phyloP scores from a whole-genome alignment of 176 grass and related monocot species.

The Saccharum spontaneum region DNA sequence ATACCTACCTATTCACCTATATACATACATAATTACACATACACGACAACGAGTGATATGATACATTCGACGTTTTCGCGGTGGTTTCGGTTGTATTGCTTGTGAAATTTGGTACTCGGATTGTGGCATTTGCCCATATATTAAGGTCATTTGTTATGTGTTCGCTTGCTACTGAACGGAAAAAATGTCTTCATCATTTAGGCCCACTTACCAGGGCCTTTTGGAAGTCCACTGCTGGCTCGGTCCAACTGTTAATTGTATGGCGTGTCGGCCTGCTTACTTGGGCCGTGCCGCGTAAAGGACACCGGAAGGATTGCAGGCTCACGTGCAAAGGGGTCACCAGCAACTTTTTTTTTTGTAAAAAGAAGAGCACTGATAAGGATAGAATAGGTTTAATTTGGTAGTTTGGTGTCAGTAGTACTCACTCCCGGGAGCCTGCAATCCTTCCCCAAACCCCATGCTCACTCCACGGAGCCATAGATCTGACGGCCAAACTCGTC shows the following conservation, averaged over 20 bases:
- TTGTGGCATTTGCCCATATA: not conserved
- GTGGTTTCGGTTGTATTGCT: conserved; percentile 20
- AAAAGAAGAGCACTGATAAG: too few relatives aligned
- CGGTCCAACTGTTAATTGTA: not conserved
- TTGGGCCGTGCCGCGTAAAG: not conserved
- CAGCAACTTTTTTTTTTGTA: too few relatives aligned
- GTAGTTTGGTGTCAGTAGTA: too few relatives aligned
- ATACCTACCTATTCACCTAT: not conserved
- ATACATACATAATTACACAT: not conserved
- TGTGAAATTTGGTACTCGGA: conserved; percentile 7
- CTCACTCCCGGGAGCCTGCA: too few relatives aligned
- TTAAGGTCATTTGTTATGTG: not conserved
- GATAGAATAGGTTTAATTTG: too few relatives aligned
- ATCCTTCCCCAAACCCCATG: too few relatives aligned
- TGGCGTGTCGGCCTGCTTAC: not conserved
- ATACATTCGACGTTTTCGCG: not conserved
- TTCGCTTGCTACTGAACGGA: not conserved
- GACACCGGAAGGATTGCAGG: not conserved
- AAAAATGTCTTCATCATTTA: not conserved
- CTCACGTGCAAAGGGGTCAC: not conserved
- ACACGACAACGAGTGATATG: not conserved
- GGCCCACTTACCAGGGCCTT: not conserved
- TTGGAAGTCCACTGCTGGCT: not conserved
- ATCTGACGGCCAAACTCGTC: too few relatives aligned
- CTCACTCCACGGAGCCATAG: too few relatives aligned